Percentiles rank a stretch among this genome's conserved stretches.
phyloP scores from a whole-genome alignment of 805 yeast species.

The Myxozyma mucilagina region DNA sequence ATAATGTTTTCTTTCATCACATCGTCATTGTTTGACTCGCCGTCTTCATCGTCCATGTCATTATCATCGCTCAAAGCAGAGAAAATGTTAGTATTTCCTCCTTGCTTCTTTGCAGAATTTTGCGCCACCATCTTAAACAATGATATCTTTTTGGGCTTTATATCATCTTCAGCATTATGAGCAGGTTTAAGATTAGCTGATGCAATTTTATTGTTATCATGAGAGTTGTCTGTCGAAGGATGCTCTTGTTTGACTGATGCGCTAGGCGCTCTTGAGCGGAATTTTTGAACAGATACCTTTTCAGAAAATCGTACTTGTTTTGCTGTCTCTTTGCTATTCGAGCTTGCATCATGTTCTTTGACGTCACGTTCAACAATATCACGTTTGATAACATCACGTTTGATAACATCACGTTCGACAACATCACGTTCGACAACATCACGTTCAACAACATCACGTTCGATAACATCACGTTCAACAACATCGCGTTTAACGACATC shows the following conservation, averaged over 20 bases:
- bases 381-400: background rate
- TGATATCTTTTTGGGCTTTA: conserved; percentile 8
- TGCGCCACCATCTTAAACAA: background rate
- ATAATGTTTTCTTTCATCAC: background rate
- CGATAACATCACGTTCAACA: background rate
- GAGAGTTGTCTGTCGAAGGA: background rate
- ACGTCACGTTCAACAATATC: background rate
- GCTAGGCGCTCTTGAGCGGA: conserved; percentile 40
- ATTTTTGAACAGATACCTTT: conserved; percentile 56
- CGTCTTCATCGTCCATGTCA: background rate
- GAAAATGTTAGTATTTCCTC: background rate
- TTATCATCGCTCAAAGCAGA: background rate
- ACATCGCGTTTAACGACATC: background rate
- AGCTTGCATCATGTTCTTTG: background rate
- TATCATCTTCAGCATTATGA: background rate
- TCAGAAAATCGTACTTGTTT: conserved; percentile 53
- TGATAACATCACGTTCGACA: background rate
- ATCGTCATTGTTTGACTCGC: background rate
- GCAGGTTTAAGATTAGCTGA: conserved; percentile 14
- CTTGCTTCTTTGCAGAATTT: background rate
- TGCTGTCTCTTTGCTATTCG: conserved; percentile 6
- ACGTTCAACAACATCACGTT: background rate
- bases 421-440: background rate
- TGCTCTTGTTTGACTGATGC: conserved; percentile 6
- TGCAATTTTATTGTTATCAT: background rate